Conservation (phyloP, 805 yeast genomes). For the Cyberlindnera veronae region DNA sequence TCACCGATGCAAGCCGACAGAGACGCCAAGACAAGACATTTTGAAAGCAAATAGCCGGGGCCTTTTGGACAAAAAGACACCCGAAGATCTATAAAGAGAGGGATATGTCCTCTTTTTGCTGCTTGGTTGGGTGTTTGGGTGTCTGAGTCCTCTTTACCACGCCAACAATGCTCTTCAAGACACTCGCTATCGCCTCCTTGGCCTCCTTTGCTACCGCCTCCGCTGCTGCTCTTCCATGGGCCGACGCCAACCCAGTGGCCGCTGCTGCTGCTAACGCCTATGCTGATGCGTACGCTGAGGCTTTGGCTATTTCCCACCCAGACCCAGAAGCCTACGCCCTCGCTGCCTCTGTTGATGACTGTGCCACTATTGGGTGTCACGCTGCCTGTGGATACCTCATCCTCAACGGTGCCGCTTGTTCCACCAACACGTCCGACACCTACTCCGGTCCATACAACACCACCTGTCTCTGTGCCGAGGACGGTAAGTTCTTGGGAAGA, state of each 20-base stretch:
- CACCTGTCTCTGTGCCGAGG: constrained; percentile 30
- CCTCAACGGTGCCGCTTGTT: constrained; percentile 29
- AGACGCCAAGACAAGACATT: background rate
- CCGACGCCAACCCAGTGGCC: constrained; percentile 16
- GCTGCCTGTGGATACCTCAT: constrained; percentile 33
- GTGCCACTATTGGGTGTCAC: constrained; percentile 32
- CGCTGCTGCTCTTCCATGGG: constrained; percentile 20
- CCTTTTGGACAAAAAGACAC: too few relatives aligned
- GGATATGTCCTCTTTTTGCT: background rate
- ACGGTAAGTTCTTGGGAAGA: constrained; percentile 24
- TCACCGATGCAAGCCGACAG: background rate
- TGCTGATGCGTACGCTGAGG: constrained; percentile 25
- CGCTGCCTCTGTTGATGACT: constrained; percentile 29
- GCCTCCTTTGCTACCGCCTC: constrained; percentile 3
- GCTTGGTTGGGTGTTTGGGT: background rate
- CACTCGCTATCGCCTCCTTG: constrained; percentile 1
- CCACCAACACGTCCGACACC: constrained; percentile 17
- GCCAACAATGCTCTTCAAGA: constrained; percentile 2
- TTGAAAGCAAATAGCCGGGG: too few relatives aligned
- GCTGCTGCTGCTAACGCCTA: constrained; percentile 22
- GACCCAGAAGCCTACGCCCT: constrained; percentile 28
- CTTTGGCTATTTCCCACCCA: constrained; percentile 28
- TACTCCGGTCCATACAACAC: constrained; percentile 29
- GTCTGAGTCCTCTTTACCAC: background rate
- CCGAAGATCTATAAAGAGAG: background rate